These are phyloP conservation scores for Malbranchea zuffiana DNA, from an alignment of 2,329 filamentous ascomycete genomes.

Conservation along the genomic window DNA sequence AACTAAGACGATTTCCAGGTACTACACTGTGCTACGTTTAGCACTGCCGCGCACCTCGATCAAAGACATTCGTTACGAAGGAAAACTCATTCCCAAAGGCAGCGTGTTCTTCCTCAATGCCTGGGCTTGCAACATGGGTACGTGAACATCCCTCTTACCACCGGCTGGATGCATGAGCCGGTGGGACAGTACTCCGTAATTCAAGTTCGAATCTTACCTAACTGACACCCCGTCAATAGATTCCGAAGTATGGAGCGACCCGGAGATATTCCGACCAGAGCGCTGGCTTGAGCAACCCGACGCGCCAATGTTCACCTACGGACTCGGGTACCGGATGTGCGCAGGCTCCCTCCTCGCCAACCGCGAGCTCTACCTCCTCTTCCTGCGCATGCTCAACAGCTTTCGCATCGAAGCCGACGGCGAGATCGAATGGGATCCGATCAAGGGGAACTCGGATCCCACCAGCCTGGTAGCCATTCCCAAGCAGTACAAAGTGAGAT, in stretches of 20 bases:
- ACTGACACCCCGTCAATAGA: slow-evolving; percentile 27
- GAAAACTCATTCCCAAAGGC: slow-evolving; percentile 48
- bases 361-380: slow-evolving; percentile 54
- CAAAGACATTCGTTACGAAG: slow-evolving; percentile 49
- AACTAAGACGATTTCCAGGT: slow-evolving; percentile 27
- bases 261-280: slow-evolving; percentile 49
- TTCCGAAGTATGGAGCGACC: slow-evolving; percentile 47
- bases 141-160: too few species aligned
- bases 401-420: slow-evolving; percentile 48
- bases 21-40: slow-evolving; percentile 53
- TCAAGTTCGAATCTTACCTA: neutral
- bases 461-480: slow-evolving; percentile 53
- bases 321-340: slow-evolving; percentile 58
- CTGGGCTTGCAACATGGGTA: slow-evolving; percentile 60
- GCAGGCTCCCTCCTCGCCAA: slow-evolving; percentile 53
- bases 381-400: slow-evolving; percentile 50
- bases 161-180: too few species aligned
- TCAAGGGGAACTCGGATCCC: slow-evolving; percentile 50
- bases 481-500: slow-evolving; percentile 46
- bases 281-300: slow-evolving; percentile 55
- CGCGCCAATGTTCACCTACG: slow-evolving; percentile 54
- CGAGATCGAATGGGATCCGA: slow-evolving; percentile 48
- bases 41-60: slow-evolving; percentile 52
- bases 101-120: slow-evolving; percentile 56
- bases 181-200: too few species aligned